These are phyloP conservation scores for Acanthochlamys bracteata DNA, from an alignment of 106 monocot genomes.

Conservation along the genomic window DNA sequence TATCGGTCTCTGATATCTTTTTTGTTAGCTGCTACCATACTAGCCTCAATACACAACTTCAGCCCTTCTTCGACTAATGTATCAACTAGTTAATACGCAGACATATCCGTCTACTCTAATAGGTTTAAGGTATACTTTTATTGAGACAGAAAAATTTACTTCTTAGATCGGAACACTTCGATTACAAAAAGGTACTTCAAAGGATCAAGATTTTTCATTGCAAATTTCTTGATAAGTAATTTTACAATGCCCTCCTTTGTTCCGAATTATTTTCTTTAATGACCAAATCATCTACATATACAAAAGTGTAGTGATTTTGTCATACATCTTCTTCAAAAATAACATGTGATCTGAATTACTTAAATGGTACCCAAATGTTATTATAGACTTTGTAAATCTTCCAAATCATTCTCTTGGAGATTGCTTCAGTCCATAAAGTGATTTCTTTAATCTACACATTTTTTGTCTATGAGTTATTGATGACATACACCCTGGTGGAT, in stretches of 20 bases:
- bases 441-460: slow-evolving; percentile 13
- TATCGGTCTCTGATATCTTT: not conserved
- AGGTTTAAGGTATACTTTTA: slow-evolving; percentile 4
- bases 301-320: slow-evolving; percentile 1
- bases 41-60: not conserved
- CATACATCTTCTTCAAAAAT: slow-evolving; percentile 1
- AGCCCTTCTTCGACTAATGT: not conserved
- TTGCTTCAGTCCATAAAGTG: slow-evolving; percentile 25
- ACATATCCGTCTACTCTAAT: not conserved
- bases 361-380: not conserved
- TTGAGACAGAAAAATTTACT: slow-evolving; percentile 2
- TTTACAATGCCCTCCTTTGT: not conserved
- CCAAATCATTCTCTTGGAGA: slow-evolving; percentile 15
- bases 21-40: not conserved
- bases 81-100: not conserved
- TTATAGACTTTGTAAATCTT: slow-evolving; percentile 7
- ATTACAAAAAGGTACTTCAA: slow-evolving; percentile 2
- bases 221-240: not conserved
- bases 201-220: not conserved
- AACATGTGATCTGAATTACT: slow-evolving; percentile 11
- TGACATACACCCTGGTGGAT: slow-evolving; percentile 7
- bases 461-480: not conserved
- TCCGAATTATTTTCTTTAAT: slow-evolving; percentile 5
- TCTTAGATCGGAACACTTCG: not conserved
- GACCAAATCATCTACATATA: slow-evolving; percentile 18